Evolutionary conservation across 2,329 filamentous ascomycete species (phyloP).

Genomic region (Alternaria brassicicola): DNA sequence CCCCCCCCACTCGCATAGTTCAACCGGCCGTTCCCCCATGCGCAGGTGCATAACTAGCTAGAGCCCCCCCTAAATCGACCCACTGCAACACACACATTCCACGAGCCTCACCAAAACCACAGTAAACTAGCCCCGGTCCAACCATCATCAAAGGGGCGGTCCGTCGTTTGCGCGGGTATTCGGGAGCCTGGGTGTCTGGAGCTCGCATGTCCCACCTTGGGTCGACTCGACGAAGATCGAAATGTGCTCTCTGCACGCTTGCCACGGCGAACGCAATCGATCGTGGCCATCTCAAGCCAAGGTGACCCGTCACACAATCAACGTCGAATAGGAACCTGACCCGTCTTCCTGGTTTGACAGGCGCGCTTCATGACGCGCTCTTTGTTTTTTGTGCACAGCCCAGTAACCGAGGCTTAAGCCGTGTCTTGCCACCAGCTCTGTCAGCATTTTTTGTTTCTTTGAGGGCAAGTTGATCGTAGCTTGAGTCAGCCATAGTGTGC

Average conservation of each 20-base stretch:
- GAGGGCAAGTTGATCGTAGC: background rate
- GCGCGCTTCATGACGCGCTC: background rate
- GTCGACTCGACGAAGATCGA: constrained; percentile 2
- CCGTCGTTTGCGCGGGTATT: background rate
- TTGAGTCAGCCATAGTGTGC: background rate
- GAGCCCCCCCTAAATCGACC: constrained; percentile 1
- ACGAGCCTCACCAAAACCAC: constrained; percentile 2
- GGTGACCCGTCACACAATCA: background rate
- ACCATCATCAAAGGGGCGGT: background rate
- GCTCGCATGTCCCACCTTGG: constrained; percentile 3
- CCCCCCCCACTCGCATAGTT: background rate
- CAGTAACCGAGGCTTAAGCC: constrained; percentile 3
- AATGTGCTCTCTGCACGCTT: constrained; percentile 2
- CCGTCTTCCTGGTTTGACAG: constrained; percentile 26
- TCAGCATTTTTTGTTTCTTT: background rate
- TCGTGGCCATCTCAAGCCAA: constrained; percentile 7
- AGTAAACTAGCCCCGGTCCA: background rate
- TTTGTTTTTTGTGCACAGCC: constrained; percentile 5
- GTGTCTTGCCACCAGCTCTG: constrained; percentile 5
- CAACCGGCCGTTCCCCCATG: constrained; percentile 5
- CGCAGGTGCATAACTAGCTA: background rate
- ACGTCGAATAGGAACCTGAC: constrained; percentile 22
- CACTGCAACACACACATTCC: background rate
- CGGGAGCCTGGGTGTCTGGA: background rate
- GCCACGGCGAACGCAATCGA: constrained; percentile 4